Evolutionary conservation across 2,329 filamentous ascomycete species (phyloP).

Genomic region (Alternaria hordeiaustralica): DNA sequence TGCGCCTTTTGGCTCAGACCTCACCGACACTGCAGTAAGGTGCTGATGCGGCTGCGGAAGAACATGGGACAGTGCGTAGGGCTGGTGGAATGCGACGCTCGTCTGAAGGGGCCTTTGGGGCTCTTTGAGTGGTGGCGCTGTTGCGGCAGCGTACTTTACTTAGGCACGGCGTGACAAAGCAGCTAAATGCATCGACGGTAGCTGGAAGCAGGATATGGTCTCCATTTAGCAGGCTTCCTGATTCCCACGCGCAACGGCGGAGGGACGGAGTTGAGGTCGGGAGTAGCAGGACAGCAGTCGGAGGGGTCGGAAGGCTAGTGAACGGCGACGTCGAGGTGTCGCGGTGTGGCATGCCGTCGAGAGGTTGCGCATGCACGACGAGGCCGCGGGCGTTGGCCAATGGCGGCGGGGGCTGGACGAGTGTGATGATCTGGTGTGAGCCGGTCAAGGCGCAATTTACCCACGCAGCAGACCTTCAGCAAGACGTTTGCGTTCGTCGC

Average conservation of each 20-base stretch:
- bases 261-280: not conserved
- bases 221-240: conserved; percentile 25
- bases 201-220: conserved; percentile 33
- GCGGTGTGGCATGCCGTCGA: conserved; percentile 25
- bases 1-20: conserved; percentile 18
- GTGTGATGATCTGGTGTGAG: conserved; percentile 14
- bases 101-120: conserved; percentile 22
- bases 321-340: conserved; percentile 10
- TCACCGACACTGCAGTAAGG: conserved; percentile 36
- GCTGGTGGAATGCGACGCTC: conserved; percentile 30
- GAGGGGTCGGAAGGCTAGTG: conserved; percentile 4
- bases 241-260: conserved; percentile 4
- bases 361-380: conserved; percentile 34
- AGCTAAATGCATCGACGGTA: conserved; percentile 24
- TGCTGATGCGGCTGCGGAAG: conserved; percentile 39
- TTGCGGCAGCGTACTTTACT: conserved; percentile 16
- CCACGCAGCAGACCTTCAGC: conserved; percentile 2
- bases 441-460: conserved; percentile 17
- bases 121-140: conserved; percentile 21
- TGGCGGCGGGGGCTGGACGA: conserved; percentile 9
- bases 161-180: conserved; percentile 29
- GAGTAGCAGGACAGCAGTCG: not conserved
- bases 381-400: conserved; percentile 22
- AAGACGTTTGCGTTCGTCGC: not conserved
- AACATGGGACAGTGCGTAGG: conserved; percentile 37